Evolutionary conservation across 73 alveolate genomes (phyloP).

Genomic region (Durusdinium trenchii): DNA sequence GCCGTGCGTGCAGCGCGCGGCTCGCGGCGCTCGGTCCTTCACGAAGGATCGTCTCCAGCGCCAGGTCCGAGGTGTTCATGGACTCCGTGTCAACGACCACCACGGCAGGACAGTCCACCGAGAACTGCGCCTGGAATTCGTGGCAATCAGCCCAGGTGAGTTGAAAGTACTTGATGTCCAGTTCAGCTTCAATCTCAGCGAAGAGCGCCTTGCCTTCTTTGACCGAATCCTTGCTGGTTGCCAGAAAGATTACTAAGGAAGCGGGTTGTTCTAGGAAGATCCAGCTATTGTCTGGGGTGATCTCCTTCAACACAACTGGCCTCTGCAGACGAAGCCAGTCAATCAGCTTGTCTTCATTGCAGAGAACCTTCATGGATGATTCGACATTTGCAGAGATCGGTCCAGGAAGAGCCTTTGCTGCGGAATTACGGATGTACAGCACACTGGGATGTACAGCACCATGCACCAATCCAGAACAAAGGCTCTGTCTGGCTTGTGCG

Average conservation of each 20-base stretch:
- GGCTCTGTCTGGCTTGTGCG: background rate
- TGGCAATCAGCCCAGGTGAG: slow-evolving; percentile 36
- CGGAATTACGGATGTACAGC: slow-evolving; percentile 54
- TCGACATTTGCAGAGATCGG: slow-evolving; percentile 13
- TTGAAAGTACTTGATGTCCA: slow-evolving; percentile 71
- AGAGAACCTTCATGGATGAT: background rate
- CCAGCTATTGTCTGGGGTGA: slow-evolving; percentile 93
- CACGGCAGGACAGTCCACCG: slow-evolving; percentile 24
- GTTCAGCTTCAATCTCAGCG: background rate
- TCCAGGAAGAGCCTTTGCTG: background rate
- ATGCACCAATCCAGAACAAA: background rate
- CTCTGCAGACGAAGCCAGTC: no score
- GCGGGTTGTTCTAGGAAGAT: background rate
- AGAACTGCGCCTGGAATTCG: slow-evolving; percentile 11
- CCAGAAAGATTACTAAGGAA: background rate
- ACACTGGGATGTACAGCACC: background rate
- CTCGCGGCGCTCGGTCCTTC: background rate
- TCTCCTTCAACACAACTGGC: slow-evolving; percentile 47
- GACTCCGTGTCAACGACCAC: slow-evolving; percentile 17
- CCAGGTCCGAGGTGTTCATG: no score
- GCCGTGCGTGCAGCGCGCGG: slow-evolving; percentile 29
- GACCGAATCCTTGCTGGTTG: no score
- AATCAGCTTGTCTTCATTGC: no score
- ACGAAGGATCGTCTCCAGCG: no score
- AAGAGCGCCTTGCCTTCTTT: slow-evolving; percentile 33